Evolutionary conservation across 306 rosid species (phyloP).

Genomic region (Prunus mume): DNA sequence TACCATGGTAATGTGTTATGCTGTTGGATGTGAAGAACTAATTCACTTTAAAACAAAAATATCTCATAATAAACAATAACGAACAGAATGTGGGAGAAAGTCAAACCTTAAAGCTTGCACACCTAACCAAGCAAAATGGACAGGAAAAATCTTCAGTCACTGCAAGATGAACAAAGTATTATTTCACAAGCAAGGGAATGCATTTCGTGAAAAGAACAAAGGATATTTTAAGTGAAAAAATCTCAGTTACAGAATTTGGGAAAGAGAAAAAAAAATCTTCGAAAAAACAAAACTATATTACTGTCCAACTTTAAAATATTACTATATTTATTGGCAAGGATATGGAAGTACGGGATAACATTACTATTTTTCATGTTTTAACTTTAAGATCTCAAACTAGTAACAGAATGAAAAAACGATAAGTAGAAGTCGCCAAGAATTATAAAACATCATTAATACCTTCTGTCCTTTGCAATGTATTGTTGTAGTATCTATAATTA

Average conservation of each 20-base stretch:
- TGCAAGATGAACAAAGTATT: constrained; percentile 39
- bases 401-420: not conserved
- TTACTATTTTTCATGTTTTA: not conserved
- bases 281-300: constrained; percentile 1
- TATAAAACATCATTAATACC: constrained; percentile 41
- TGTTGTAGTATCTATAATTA: constrained; percentile 72
- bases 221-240: not conserved
- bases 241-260: not conserved
- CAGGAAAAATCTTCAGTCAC: constrained; percentile 81
- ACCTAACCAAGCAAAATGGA: constrained; percentile 71
- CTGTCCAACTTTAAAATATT: not conserved
- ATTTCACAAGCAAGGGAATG: not conserved
- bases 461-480: constrained; percentile 64
- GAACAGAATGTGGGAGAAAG: constrained; percentile 15
- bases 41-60: not conserved
- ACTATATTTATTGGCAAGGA: constrained; percentile 1
- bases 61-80: not conserved
- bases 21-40: not conserved
- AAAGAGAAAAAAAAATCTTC: not conserved
- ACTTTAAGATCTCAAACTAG: not conserved
- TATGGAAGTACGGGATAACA: not conserved
- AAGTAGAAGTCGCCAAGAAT: not conserved
- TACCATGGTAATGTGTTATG: not conserved
- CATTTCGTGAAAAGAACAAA: not conserved
- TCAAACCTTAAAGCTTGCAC: constrained; percentile 77